Conservation (phyloP, 176 grass and related monocot species). For the Poa pratensis region DNA sequence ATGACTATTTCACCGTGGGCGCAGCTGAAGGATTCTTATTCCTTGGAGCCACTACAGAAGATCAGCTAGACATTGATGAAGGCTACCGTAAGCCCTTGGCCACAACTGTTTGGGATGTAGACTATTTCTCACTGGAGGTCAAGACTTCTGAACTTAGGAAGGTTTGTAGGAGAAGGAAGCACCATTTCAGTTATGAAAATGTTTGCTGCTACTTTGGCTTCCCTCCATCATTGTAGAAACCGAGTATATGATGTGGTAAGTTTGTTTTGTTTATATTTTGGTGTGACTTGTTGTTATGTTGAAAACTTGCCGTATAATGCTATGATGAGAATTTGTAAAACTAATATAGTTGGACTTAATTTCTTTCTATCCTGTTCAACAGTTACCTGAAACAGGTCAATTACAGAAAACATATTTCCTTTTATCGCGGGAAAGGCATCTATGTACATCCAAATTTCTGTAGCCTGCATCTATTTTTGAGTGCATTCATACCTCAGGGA, state of each 20-base stretch:
- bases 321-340: too few relatives aligned
- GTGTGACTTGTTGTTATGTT: not conserved
- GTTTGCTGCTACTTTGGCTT: slow-evolving; percentile 4
- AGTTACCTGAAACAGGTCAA: not conserved
- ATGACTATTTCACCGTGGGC: not conserved
- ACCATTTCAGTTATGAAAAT: not conserved
- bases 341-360: too few relatives aligned
- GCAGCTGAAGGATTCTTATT: slow-evolving; percentile 1
- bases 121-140: not conserved
- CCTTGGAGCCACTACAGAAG: not conserved
- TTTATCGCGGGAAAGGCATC: not conserved
- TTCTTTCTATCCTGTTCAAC: too few relatives aligned
- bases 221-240: not conserved
- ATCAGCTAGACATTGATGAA: not conserved
- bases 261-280: not conserved
- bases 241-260: not conserved
- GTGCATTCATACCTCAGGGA: not conserved
- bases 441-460: not conserved
- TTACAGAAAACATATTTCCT: not conserved
- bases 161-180: not conserved
- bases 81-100: not conserved
- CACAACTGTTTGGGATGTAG: not conserved
- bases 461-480: not conserved
- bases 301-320: not conserved
- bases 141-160: not conserved